Conservation (phyloP, 2,329 filamentous ascomycete genomes). For the Talaromyces islandicus region DNA sequence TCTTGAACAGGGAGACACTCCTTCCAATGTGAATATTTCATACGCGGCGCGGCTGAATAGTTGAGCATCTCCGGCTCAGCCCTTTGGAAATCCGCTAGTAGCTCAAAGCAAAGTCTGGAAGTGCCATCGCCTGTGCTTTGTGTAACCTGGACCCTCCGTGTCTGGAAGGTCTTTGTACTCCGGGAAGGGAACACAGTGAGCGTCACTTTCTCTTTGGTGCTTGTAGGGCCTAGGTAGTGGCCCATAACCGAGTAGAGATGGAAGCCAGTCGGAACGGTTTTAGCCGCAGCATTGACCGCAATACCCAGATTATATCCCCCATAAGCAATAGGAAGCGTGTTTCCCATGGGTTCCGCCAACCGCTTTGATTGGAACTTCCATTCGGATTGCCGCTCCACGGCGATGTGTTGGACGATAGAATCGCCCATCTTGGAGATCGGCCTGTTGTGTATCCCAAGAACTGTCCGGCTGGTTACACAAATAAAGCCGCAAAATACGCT, state of each 20-base stretch:
- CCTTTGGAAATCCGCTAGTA: conserved; percentile 44
- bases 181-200: conserved; percentile 34
- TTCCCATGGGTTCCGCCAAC: conserved; percentile 25
- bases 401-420: neutral
- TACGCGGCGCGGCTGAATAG: conserved; percentile 34
- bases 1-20: conserved; percentile 18
- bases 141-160: conserved; percentile 40
- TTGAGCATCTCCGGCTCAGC: conserved; percentile 31
- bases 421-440: neutral
- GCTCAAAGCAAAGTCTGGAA: conserved; percentile 36
- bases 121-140: conserved; percentile 34
- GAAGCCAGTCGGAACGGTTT: conserved; percentile 31
- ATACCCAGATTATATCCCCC: conserved; percentile 41
- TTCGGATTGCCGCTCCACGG: conserved; percentile 1
- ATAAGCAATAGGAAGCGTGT: conserved; percentile 35
- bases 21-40: conserved; percentile 23
- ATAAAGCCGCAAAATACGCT: neutral
- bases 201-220: conserved; percentile 33
- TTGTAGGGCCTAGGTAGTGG: conserved; percentile 43
- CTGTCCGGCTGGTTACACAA: neutral
- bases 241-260: conserved; percentile 44
- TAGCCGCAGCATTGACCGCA: conserved; percentile 38
- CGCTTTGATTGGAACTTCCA: neutral
- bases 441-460: neutral
- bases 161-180: conserved; percentile 45